Percentiles rank a stretch among this genome's conserved stretches.
Conservation (phyloP, 371 early-diverging fungal genomes). For the Mortierella sp. region DNA sequence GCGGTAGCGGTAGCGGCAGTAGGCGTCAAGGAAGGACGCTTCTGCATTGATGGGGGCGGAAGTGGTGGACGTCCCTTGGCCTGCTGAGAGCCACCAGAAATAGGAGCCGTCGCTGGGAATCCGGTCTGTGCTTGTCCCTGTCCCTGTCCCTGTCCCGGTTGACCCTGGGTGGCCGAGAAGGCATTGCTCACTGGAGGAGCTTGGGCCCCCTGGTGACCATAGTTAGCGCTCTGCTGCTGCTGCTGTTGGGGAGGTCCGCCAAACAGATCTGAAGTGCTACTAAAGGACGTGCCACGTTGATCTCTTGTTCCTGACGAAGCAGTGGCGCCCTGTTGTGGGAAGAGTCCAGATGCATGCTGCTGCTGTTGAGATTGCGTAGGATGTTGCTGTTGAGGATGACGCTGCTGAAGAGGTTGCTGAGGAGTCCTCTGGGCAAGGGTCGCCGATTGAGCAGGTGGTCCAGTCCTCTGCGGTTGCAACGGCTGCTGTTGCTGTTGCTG, state of each 20-base stretch:
- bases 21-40: conserved; percentile 8
- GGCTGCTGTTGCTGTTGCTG: conserved; percentile 10
- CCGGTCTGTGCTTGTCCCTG: not conserved
- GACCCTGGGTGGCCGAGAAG: too few species aligned
- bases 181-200: too few species aligned
- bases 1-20: too few species aligned
- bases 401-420: not conserved
- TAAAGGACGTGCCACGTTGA: conserved; percentile 31
- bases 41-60: conserved; percentile 21
- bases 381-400: not conserved
- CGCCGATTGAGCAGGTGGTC: not conserved
- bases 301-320: conserved; percentile 3
- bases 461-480: not conserved
- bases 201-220: too few species aligned
- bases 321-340: conserved; percentile 2
- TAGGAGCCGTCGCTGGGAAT: too few species aligned
- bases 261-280: conserved; percentile 40
- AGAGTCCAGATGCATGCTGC: not conserved
- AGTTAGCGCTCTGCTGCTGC: conserved; percentile 11
- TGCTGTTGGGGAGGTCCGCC: conserved; percentile 21
- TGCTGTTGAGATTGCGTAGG: not conserved
- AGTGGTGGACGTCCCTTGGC: conserved; percentile 36
- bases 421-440: not conserved
- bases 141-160: too few species aligned
- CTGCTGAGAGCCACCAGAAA: too few species aligned